Conservation (phyloP, 2,329 filamentous ascomycete species). For the Orbilia brochopaga region DNA sequence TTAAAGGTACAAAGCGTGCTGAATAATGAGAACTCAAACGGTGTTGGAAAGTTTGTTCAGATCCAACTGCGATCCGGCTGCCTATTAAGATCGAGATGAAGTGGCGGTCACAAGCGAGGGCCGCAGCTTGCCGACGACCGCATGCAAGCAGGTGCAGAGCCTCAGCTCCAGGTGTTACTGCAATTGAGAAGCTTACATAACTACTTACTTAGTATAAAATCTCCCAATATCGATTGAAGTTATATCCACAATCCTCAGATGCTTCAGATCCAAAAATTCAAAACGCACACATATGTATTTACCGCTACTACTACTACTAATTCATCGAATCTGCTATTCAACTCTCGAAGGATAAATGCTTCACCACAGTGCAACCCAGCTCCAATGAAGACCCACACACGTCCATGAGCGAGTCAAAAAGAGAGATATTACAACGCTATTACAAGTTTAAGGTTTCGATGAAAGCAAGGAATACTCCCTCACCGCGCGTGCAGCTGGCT, state of each 20-base stretch:
- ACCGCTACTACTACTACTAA: neutral
- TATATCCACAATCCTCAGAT: neutral
- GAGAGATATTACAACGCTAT: constrained; percentile 4
- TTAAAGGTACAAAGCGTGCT: no score
- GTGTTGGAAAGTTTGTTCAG: neutral
- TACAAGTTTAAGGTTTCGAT: neutral
- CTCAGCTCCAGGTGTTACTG: neutral
- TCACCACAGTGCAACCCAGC: no score
- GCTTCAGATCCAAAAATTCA: no score
- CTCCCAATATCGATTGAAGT: neutral
- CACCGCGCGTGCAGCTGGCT: neutral
- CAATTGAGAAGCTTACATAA: neutral
- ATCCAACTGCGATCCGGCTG: neutral
- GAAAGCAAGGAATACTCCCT: neutral
- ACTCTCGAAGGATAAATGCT: no score
- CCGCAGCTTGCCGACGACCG: constrained; percentile 36
- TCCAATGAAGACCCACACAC: neutral
- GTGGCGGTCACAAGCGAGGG: neutral
- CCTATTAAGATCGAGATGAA: neutral
- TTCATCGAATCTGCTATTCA: neutral
- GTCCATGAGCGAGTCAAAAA: neutral
- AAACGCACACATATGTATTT: neutral
- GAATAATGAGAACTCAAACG: neutral
- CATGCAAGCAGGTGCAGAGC: no score
- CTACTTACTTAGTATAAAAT: no score